Base-by-base conservation (phyloP, 306 rosid species). In the Cyamopsis tetragonoloba region DNA sequence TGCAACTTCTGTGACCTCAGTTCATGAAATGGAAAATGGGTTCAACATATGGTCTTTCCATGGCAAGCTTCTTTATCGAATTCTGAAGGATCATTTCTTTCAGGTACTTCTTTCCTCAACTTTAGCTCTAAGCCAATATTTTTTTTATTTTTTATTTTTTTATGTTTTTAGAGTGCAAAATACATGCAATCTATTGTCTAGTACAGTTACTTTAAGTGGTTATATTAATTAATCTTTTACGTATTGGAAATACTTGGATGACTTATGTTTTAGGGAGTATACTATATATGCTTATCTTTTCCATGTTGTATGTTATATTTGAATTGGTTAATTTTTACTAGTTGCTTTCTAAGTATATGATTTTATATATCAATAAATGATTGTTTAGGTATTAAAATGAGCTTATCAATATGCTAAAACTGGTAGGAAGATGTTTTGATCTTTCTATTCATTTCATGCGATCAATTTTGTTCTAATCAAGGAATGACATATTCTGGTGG, bases 21-120 rank as follows among this genome's bases (percentile, higher is more conserved):
- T 89, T 66, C 98, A 87, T 65, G 98, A 92, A 83, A 92, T 92
- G 98, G 98, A 92, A 81, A 89, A 92, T 69, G 98, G 98, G 26
- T 89, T 87, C 81, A 87, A 85, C 72, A 81, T 92, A 46, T 92
- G 98, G 98, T 87, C 96, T 55, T 92, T 92, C 66, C 81, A 89
- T 50, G 96, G 98, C 58, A 89, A 89, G 78, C 89, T 85, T 37
- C 92, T 92, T 10, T 89, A 92, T 74, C 81, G 96, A 59, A 78
- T 77, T 20, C 53, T 83, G 72, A 92, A 84, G 86, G 98, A 89
- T 78, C 95, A 87, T 70, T 92, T 89, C 83, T 85, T 82, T 35
- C 96, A 92, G 96, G 98, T 87, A 74, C 72, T 35, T 22, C 27
- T 13, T 3, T 13, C 7, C 13, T 68, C 5, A 3, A 1, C 31